Base-by-base conservation (phyloP, 306 rosid genomes). In the Prosopis cineraria region DNA sequence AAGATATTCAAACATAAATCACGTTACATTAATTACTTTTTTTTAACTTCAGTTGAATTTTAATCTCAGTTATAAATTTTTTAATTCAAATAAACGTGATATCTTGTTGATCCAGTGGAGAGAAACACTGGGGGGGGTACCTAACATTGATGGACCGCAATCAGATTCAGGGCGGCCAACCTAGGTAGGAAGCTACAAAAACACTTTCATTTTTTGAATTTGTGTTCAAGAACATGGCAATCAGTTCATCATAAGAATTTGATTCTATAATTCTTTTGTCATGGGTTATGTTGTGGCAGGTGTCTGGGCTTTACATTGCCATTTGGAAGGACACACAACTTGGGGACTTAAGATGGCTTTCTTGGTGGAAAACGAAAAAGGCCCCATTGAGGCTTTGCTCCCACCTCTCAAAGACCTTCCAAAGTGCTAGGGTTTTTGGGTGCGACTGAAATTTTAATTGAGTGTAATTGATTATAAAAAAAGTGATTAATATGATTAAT, bases 291-390 rank as follows among this genome's bases (percentile, higher is more conserved):
- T 56, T 48, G 48, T 11, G 7, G 83, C 50, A 93, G 98, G 96
- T 27, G 87, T 93, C 44, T 93, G 96, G 98, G 85, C 89, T 66
- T 25, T 89, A 64, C 96, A 93, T 83, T 93, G 98, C 76, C 96
- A 91, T 85, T 81, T 93, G 73, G 98, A 93, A 84, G 93, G 87
- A 53, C 94, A 91, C 87, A 93, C 93, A 0, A 88, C 91, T 4
- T 93, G 96, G 98, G 98, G 98, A 59, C 87, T 90, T 20, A 91
- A 87, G 86, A 89, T 89, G 94, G 93, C 90, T 64, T 91, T 91
- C 71, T 9, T 89, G 22, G 94, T 93, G 78, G 94, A 90, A 25
- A 84, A 90, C 55, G 96, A 96, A 1, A 30, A 68, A 39, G 90
- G 87, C 6, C 87, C 85, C 5, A 76, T 73, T 52, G 91, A 91